A percentile compares a stretch with the other conserved stretches of the same genome.
These are phyloP conservation scores for Neurospora sp. DNA, from an alignment of 495 filamentous ascomycete species.

Conservation along the genomic window DNA sequence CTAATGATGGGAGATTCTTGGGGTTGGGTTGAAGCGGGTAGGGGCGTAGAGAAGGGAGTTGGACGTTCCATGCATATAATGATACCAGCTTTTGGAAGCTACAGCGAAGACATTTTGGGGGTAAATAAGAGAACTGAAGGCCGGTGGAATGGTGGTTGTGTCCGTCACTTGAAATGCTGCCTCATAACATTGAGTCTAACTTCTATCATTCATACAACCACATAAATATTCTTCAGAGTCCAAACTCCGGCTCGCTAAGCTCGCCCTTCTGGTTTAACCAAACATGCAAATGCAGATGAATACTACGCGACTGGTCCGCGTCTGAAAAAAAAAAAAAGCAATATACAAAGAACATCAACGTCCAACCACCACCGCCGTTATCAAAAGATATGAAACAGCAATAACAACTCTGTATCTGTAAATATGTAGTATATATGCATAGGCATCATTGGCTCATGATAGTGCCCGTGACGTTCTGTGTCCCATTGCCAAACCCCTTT, in stretches of 20 bases:
- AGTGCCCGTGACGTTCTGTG: not conserved
- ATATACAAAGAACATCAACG: not conserved
- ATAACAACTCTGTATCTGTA: not conserved
- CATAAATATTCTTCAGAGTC: not conserved
- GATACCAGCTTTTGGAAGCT: not conserved
- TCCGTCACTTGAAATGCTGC: not conserved
- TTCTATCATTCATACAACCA: not conserved
- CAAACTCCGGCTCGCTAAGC: not conserved
- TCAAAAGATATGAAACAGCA: not conserved
- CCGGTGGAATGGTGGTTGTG: not conserved
- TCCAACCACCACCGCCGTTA: not conserved
- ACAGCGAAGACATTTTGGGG: not conserved
- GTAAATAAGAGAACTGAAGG: not conserved
- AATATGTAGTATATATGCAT: not conserved
- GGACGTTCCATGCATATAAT: not conserved
- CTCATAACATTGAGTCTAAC: not conserved
- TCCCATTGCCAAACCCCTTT: not conserved
- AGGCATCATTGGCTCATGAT: not conserved
- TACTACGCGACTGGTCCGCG: not conserved
- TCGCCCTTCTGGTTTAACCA: not conserved
- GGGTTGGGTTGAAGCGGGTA: not conserved
- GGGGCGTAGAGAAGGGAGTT: not conserved
- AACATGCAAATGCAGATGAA: not conserved
- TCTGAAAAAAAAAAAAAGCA: not conserved
- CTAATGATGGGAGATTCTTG: not conserved